These are phyloP conservation scores for Nyctanthes arbortristis DNA, from an alignment of 257 asterid species.

Conservation along the genomic window DNA sequence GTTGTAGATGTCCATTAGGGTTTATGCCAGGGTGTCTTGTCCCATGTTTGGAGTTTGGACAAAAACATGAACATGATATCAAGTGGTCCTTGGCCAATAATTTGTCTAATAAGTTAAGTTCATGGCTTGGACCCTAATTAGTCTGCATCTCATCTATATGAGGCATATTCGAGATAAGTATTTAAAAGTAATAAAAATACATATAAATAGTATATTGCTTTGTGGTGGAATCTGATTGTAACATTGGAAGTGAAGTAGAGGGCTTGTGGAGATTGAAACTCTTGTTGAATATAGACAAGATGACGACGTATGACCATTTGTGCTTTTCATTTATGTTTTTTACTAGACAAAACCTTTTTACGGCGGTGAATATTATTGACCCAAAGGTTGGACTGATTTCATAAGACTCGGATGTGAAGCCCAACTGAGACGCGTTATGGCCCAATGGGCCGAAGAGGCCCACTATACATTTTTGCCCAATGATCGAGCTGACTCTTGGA, in stretches of 20 bases:
- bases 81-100: slow-evolving; percentile 25
- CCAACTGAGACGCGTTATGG: neutral
- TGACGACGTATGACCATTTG: too few relatives aligned
- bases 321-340: too few relatives aligned
- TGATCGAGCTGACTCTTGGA: too few relatives aligned
- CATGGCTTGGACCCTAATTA: slow-evolving; percentile 4
- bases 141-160: neutral
- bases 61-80: neutral
- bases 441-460: neutral
- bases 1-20: too few relatives aligned
- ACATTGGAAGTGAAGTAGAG: too few relatives aligned
- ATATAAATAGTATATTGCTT: too few relatives aligned
- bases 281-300: too few relatives aligned
- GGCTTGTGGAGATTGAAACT: too few relatives aligned
- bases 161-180: neutral
- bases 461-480: neutral
- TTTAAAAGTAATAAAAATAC: too few relatives aligned
- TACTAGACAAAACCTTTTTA: too few relatives aligned
- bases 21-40: neutral
- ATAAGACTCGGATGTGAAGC: neutral
- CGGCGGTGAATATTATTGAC: too few relatives aligned
- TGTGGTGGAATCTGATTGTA: too few relatives aligned
- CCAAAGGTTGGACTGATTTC: neutral
- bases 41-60: slow-evolving; percentile 8
- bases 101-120: slow-evolving; percentile 9